Evolutionary conservation across 208 protist species (phyloP), one percentile per base, ranked within the genome.

Genomic region (Leishmania amazonensis): DNA sequence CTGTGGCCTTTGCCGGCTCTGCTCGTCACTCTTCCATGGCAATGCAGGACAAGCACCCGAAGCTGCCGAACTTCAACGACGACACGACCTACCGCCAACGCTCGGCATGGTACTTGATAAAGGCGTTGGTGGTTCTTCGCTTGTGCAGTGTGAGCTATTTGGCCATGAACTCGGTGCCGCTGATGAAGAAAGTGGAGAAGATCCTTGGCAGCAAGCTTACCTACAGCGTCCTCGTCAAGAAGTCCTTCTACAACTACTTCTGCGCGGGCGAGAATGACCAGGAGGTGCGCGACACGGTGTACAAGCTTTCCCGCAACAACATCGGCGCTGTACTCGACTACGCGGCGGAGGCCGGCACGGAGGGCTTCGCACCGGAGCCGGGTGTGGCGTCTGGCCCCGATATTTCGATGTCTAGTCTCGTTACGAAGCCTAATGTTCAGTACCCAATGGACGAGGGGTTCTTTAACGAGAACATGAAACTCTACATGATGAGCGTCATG

Each of bases 261-360:
- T 99, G 97, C 82, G 98, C 94, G 7, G 98, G 98, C n/a, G 96
- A 97, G 81, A 93, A 95, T 81, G 94, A 94, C 45, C 77, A 91
- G n/a, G 97, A 99, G 80, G 84, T 98, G 24, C 81, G 90, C 51
- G 64, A 88, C 62, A 96, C 95, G 1, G 83, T 99, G 42, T 80
- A 90, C 19, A 65, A 79, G 54, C 91, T 99, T 47, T 87, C 89
- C 11, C 74, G 83, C 28, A 83, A 85, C 47, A 91, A 95, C 71
- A 91, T 99, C 68, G 97, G 96, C 47, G 87, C 95, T 70, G 97
- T 99, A 51, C 91, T 99, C 40, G 98, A 99, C 88, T 99, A 99
- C 81, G 96, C 97, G 5, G 98, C 96, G 24, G 98, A 99, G 90
- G 94, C 93, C 0, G 96, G 98, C 83, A 79, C 80, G 21, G 90